A percentile compares a stretch with the other conserved stretches of the same genome.
Conservation (phyloP, 495 filamentous ascomycete genomes). For the Penicillium paxilli region DNA sequence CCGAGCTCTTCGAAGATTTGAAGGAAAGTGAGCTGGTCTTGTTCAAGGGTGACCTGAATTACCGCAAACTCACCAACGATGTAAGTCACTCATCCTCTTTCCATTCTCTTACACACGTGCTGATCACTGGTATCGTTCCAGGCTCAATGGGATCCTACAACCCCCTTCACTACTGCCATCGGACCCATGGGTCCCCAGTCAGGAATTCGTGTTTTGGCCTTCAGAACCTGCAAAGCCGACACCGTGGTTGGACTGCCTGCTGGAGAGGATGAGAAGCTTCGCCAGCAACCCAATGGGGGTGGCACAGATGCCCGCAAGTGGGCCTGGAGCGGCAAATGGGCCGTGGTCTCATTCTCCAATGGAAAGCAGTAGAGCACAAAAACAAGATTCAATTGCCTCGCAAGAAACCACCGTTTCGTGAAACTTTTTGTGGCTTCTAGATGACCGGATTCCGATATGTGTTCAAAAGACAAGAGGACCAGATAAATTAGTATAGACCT, state of each 20-base stretch:
- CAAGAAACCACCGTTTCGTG: no score
- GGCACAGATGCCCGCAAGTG: constrained; percentile 77
- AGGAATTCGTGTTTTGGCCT: constrained; percentile 76
- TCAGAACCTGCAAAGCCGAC: constrained; percentile 95
- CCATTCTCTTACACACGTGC: background rate
- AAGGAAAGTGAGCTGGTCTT: constrained; percentile 84
- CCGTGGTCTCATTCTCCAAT: constrained; percentile 85
- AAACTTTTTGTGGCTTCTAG: no score
- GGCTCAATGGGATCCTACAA: constrained; percentile 85
- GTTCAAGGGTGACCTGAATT: constrained; percentile 97
- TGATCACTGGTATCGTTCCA: constrained; percentile 27
- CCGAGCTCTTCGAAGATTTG: constrained; percentile 74
- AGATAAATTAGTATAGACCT: background rate
- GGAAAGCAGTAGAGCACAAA: constrained; percentile 60
- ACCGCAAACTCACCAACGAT: constrained; percentile 86
- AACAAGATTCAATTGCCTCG: no score
- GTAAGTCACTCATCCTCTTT: constrained; percentile 48
- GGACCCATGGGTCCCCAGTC: constrained; percentile 80
- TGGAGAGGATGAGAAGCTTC: constrained; percentile 79
- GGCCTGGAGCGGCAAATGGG: constrained; percentile 98
- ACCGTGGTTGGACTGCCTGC: constrained; percentile 84
- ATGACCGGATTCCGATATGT: background rate
- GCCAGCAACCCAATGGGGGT: constrained; percentile 62
- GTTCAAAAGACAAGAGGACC: no score
- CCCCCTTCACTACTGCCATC: constrained; percentile 81